Conservation (phyloP, 345 rosid genomes). For the Noccaea caerulescens region DNA sequence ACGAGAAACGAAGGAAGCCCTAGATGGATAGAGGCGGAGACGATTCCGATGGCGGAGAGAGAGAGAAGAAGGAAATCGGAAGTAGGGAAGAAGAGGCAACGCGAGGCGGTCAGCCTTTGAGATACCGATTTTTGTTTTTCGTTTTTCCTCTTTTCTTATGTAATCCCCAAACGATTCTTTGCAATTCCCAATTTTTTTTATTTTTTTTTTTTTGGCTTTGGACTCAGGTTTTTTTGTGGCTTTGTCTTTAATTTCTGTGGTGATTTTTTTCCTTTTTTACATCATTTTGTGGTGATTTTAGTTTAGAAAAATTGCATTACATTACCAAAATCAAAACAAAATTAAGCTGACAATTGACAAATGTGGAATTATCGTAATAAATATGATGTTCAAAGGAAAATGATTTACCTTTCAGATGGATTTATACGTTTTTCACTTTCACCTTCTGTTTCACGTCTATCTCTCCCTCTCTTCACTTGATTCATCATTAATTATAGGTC, state of each 20-base stretch:
- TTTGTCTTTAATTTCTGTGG: not conserved
- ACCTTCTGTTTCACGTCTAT: no score
- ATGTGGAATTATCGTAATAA: no score
- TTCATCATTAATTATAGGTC: no score
- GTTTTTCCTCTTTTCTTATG: constrained; percentile 6
- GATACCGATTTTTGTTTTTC: constrained; percentile 22
- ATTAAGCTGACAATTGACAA: no score
- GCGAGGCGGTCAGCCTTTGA: constrained; percentile 39
- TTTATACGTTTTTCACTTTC: no score
- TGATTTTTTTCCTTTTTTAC: not conserved
- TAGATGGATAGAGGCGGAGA: constrained; percentile 37
- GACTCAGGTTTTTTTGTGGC: constrained; percentile 22
- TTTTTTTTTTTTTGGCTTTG: not conserved
- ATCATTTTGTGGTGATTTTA: no score
- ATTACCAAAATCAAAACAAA: no score
- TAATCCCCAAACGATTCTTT: constrained; percentile 20
- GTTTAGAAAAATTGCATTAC: no score
- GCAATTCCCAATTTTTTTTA: not conserved
- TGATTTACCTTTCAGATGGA: no score
- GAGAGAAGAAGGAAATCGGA: constrained; percentile 31
- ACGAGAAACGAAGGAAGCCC: constrained; percentile 28
- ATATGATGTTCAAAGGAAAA: no score
- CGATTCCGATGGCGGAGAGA: constrained; percentile 26
- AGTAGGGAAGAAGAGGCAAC: constrained; percentile 36
- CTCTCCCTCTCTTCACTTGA: no score